These are phyloP conservation scores for Pyrenochaeta sp. DNA, from an alignment of 2,329 filamentous ascomycete species.

Conservation along the genomic window DNA sequence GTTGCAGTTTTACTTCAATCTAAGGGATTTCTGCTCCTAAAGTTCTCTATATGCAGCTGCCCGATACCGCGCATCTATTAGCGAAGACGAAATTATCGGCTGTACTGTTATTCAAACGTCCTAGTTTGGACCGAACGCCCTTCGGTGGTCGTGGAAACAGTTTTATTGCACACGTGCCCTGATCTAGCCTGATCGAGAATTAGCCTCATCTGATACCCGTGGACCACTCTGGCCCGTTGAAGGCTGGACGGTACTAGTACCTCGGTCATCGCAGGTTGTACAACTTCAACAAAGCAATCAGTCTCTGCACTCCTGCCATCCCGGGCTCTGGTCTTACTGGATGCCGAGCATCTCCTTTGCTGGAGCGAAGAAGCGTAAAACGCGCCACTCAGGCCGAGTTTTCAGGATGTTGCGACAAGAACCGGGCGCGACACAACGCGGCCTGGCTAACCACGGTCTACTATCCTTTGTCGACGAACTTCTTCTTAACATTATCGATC, in stretches of 20 bases:
- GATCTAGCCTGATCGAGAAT: too few relatives aligned
- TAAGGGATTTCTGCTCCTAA: too few relatives aligned
- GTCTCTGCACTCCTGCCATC: not conserved
- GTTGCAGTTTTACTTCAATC: too few relatives aligned
- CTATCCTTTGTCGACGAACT: slow-evolving; percentile 46
- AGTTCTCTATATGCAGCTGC: too few relatives aligned
- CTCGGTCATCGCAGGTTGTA: not conserved
- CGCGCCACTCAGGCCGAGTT: slow-evolving; percentile 32
- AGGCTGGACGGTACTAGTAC: not conserved
- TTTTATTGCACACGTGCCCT: not conserved
- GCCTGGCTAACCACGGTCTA: slow-evolving; percentile 26
- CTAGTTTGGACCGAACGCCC: not conserved
- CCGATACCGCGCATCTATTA: too few relatives aligned
- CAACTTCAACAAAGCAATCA: not conserved
- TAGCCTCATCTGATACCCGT: too few relatives aligned
- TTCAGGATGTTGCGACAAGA: slow-evolving; percentile 32
- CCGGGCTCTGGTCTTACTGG: slow-evolving; percentile 4
- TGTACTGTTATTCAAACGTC: not conserved
- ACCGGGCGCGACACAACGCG: slow-evolving; percentile 20
- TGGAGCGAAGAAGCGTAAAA: slow-evolving; percentile 41
- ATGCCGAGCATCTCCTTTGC: slow-evolving; percentile 34
- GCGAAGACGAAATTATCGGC: too few relatives aligned
- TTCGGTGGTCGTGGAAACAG: not conserved
- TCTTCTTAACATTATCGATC: slow-evolving; percentile 45
- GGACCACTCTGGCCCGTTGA: too few relatives aligned